Evolutionary conservation across 345 rosid genomes (phyloP), one percentile per base, ranked within the genome.

Genomic region (Erucastrum elatum): DNA sequence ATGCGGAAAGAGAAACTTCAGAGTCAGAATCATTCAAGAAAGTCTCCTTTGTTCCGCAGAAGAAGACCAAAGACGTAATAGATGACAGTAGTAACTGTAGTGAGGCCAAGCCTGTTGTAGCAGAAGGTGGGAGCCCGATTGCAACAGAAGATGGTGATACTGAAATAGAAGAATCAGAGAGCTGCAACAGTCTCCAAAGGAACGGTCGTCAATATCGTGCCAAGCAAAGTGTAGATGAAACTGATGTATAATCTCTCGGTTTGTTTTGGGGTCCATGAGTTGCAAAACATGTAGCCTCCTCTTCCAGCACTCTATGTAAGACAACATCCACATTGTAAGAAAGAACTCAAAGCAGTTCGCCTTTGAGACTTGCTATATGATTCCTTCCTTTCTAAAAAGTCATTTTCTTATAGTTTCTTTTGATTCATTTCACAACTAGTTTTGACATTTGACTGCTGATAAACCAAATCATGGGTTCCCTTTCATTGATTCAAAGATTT

Each of bases 11-110:
- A 31, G 80, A 85, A 56, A 58, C 59, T 64, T 44, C 75, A 39
- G 85, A 80, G 41, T 55, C 76, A 8, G 86, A 41, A 41, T 68
- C 85, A 26, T 58, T 53, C 37, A 68, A 78, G 71, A 80, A 86
- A 0, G 84, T 84, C 60, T 70, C 86, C 5, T 92, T 90, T 74
- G 81, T 87, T 39, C 88, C 90, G 2, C 86, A 81, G 87, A 88
- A 82, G 72, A 88, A 78, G 68, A 33, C 64, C 0, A 62, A 62
- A 10, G 80, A 75, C n/a, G n/a, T 46, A 12, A 66, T 59, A 66
- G 83, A 70, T 46, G 80, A 21, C 30, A 35, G 60, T 9, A 65
- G 67, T 33, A 29, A 59, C 49, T 60, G 34, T 76, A 25, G 61
- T 9, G 82, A 81, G 81, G 74, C 68, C 6, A 75, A 80, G 49